A percentile compares a stretch with the other conserved stretches of the same genome.
Conservation (phyloP, 2,329 filamentous ascomycete genomes). For the Helotiales sp. region DNA sequence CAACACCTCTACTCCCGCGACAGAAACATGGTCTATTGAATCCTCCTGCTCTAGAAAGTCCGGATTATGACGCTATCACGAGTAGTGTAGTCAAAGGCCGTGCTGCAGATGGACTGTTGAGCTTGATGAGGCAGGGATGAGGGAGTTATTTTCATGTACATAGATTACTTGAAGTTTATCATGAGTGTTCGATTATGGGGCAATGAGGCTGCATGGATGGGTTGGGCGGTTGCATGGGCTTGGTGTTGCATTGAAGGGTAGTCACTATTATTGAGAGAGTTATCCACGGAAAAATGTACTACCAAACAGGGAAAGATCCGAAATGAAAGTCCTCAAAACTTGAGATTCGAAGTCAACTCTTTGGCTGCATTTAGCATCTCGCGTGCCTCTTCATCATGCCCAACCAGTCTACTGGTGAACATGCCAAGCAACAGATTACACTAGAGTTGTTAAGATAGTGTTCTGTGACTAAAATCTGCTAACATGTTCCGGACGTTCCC, state of each 20-base stretch:
- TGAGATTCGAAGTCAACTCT: neutral
- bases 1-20: conserved; percentile 17
- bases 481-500: too few species aligned
- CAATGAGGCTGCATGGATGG: too few species aligned
- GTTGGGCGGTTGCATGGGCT: neutral
- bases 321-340: neutral
- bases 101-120: conserved; percentile 54
- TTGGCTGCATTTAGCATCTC: too few species aligned
- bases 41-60: conserved; percentile 9
- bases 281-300: too few species aligned
- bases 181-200: neutral
- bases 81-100: conserved; percentile 49
- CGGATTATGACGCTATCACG: conserved; percentile 36
- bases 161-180: neutral
- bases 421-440: too few species aligned
- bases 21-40: conserved; percentile 20
- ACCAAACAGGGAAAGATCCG: too few species aligned
- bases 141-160: neutral
- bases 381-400: too few species aligned
- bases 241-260: conserved; percentile 5
- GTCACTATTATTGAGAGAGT: neutral
- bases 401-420: too few species aligned
- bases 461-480: too few species aligned
- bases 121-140: conserved; percentile 18
- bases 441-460: too few species aligned